A percentile compares a stretch with the other conserved stretches of the same genome.
Conservation (phyloP, 495 filamentous ascomycete species). For the Xanthoparmelia taractica region DNA sequence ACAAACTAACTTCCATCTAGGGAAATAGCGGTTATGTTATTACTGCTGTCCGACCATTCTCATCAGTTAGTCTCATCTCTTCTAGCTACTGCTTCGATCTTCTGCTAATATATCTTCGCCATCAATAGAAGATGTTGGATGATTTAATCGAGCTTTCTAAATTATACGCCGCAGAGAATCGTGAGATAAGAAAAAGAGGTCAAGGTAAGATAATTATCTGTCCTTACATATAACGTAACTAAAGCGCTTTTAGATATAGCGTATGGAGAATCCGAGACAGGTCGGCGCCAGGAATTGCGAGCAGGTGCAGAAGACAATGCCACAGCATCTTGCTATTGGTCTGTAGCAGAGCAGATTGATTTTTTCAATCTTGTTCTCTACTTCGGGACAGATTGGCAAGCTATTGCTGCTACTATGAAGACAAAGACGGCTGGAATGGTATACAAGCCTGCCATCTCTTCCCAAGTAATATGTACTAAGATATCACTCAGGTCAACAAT, state of each 20-base stretch:
- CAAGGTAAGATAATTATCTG: conserved; percentile 17
- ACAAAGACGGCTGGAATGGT: too few relatives aligned
- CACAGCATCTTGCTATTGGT: too few relatives aligned
- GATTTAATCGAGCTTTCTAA: conserved; percentile 22
- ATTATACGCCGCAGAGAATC: conserved; percentile 23
- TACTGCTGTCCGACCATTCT: conserved; percentile 28
- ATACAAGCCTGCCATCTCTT: too few relatives aligned
- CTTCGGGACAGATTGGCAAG: too few relatives aligned
- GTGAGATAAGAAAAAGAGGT: conserved; percentile 17
- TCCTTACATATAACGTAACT: conserved; percentile 1
- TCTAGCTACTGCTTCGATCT: neutral
- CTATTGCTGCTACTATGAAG: too few relatives aligned
- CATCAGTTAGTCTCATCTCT: conserved; percentile 18
- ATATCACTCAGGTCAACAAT: too few relatives aligned
- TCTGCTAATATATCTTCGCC: conserved; percentile 2
- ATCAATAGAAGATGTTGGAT: conserved; percentile 24
- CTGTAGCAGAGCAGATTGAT: too few relatives aligned
- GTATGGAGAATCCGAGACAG: conserved; percentile 19
- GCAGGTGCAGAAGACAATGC: conserved; percentile 3
- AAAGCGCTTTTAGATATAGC: conserved; percentile 16
- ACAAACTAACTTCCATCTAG: conserved; percentile 19
- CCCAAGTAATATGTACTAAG: too few relatives aligned
- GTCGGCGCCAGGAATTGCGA: conserved; percentile 16
- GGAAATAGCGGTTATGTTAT: conserved; percentile 24
- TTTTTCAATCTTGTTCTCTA: too few relatives aligned